These are phyloP conservation scores for Lignosus rhinocerotis DNA, from an alignment of 1,284 basidiomycete genomes.

Conservation along the genomic window DNA sequence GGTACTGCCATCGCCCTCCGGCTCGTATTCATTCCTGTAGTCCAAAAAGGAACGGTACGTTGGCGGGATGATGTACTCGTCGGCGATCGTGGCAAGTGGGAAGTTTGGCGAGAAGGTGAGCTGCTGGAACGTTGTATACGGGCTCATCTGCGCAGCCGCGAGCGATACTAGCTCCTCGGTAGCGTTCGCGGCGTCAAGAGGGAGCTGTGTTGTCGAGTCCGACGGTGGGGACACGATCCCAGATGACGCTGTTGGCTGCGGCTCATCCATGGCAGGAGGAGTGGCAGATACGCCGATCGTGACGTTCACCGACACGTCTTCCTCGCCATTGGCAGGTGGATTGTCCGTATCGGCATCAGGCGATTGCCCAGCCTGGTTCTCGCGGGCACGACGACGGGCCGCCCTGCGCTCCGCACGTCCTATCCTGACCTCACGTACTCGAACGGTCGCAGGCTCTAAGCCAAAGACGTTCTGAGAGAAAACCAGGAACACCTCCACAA, in stretches of 20 bases:
- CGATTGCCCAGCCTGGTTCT: constrained; percentile 53
- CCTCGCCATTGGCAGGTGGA: constrained; percentile 47
- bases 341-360: constrained; percentile 37
- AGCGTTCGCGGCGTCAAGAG: constrained; percentile 29
- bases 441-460: constrained; percentile 83
- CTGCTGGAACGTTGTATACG: constrained; percentile 89
- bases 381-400: constrained; percentile 72
- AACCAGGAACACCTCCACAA: constrained; percentile 85
- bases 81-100: constrained; percentile 81
- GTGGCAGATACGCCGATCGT: constrained; percentile 62
- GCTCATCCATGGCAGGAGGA: constrained; percentile 20
- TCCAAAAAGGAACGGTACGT: constrained; percentile 78
- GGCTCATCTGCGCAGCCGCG: constrained; percentile 68
- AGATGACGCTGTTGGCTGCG: constrained; percentile 9
- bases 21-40: constrained; percentile 64
- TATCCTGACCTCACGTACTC: constrained; percentile 87
- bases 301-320: constrained; percentile 63
- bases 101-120: constrained; percentile 80
- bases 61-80: constrained; percentile 86
- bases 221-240: constrained; percentile 16
- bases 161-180: constrained; percentile 70
- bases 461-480: constrained; percentile 90
- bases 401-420: constrained; percentile 83
- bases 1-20: constrained; percentile 44
- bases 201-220: constrained; percentile 22